Percentiles rank a stretch among this genome's conserved stretches.
phyloP scores from a whole-genome alignment of 2,329 filamentous ascomycete species.

The Lachnellula cervina region DNA sequence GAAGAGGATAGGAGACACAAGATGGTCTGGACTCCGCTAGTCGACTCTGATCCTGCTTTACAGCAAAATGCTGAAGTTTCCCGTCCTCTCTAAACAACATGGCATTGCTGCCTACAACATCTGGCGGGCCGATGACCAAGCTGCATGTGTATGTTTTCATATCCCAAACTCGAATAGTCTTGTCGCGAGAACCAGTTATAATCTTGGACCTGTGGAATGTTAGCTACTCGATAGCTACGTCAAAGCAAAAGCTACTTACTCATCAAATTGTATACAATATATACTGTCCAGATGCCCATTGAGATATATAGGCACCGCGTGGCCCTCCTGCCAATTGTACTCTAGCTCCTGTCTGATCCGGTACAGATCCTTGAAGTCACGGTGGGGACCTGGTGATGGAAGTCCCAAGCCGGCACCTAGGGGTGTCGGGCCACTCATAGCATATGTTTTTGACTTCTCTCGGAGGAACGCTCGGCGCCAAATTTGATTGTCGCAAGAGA shows the following conservation, averaged over 20 bases:
- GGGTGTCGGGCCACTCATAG: constrained; percentile 47
- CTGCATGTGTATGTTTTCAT: constrained; percentile 81
- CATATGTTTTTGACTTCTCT: constrained; percentile 56
- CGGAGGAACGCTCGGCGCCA: constrained; percentile 61
- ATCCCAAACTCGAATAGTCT: constrained; percentile 95
- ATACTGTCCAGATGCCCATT: constrained; percentile 94
- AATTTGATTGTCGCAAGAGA: constrained; percentile 50
- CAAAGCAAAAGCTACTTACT: constrained; percentile 50
- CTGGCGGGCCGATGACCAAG: constrained; percentile 78
- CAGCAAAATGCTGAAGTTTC: constrained; percentile 51
- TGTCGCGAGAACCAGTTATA: constrained; percentile 91
- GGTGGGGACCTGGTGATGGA: constrained; percentile 51
- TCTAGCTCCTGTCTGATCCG: constrained; percentile 71
- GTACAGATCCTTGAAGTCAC: constrained; percentile 85
- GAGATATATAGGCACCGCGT: constrained; percentile 78
- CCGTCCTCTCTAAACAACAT: constrained; percentile 49
- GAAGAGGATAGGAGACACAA: constrained; percentile 53
- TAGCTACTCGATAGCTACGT: constrained; percentile 28
- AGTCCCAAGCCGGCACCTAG: constrained; percentile 55
- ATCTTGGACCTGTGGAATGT: constrained; percentile 68
- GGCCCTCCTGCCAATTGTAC: constrained; percentile 71
- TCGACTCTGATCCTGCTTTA: constrained; percentile 35
- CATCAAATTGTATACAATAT: constrained; percentile 97
- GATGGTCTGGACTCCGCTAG: constrained; percentile 45
- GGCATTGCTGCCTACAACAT: constrained; percentile 50